phyloP scores from a whole-genome alignment of 2,329 filamentous ascomycete species.

The Colletotrichum sp. region DNA sequence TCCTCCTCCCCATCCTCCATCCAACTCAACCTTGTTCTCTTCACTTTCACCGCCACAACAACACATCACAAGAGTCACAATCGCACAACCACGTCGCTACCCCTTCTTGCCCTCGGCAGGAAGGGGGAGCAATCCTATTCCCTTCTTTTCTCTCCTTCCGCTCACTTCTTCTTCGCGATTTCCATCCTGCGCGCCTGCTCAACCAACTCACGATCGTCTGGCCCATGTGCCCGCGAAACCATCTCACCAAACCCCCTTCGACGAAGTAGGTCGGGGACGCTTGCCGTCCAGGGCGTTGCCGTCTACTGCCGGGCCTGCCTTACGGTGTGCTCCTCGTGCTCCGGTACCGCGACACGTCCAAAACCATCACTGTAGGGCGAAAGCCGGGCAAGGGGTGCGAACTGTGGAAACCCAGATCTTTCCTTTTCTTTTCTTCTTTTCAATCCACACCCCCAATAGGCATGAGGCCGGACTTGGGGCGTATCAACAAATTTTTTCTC shows the following conservation, averaged over 20 bases:
- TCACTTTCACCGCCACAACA: neutral
- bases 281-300: neutral
- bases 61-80: neutral
- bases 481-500: no score
- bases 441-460: neutral
- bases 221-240: neutral
- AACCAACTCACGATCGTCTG: neutral
- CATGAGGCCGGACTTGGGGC: neutral
- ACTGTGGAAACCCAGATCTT: neutral
- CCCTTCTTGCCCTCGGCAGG: neutral
- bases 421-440: neutral
- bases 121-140: neutral
- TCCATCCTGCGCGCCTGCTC: fast-evolving
- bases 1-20: neutral
- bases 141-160: neutral
- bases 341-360: neutral
- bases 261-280: neutral
- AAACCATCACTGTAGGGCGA: neutral
- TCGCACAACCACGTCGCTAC: neutral
- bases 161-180: neutral
- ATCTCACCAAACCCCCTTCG: neutral
- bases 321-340: no score
- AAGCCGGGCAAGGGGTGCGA: neutral
- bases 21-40: neutral
- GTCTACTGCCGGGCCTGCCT: no score